phyloP scores from a whole-genome alignment of 805 yeast genomes.

The Metschnikowia santaceciliae region DNA sequence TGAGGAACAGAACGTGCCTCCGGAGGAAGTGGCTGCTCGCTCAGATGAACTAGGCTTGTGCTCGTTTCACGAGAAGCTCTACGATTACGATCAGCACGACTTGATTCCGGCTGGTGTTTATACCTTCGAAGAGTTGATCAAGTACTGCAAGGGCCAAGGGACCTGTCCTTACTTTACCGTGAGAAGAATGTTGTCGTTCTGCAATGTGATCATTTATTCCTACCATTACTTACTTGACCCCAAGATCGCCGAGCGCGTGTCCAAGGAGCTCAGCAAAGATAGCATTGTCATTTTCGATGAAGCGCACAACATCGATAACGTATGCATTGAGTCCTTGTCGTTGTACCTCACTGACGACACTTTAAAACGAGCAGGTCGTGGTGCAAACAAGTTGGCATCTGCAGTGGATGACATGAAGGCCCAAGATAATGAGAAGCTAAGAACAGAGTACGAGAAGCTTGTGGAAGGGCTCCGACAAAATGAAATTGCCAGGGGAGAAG shows the following conservation, averaged over 20 bases:
- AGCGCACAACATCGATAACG: slow-evolving; percentile 98
- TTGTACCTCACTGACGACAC: slow-evolving; percentile 90
- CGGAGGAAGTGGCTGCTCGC: slow-evolving; percentile 44
- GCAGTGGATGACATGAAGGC: slow-evolving; percentile 83
- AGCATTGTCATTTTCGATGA: slow-evolving; percentile 95
- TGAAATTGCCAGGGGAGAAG: slow-evolving; percentile 60
- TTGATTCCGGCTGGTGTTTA: slow-evolving; percentile 90
- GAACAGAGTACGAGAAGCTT: slow-evolving; percentile 84
- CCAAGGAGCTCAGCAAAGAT: slow-evolving; percentile 86
- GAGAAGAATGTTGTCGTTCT: slow-evolving; percentile 93
- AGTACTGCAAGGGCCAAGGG: slow-evolving; percentile 71
- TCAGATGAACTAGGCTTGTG: slow-evolving; percentile 50
- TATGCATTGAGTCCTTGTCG: slow-evolving; percentile 92
- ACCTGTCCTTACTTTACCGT: slow-evolving; percentile 97
- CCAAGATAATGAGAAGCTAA: slow-evolving; percentile 77
- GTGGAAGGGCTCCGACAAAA: slow-evolving; percentile 87
- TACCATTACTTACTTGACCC: slow-evolving; percentile 96
- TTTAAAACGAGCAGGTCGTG: slow-evolving; percentile 78
- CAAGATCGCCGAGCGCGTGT: slow-evolving; percentile 93
- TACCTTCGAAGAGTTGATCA: slow-evolving; percentile 80
- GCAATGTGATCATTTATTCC: slow-evolving; percentile 92
- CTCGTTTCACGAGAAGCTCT: slow-evolving; percentile 84
- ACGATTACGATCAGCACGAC: slow-evolving; percentile 83
- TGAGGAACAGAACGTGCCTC: slow-evolving; percentile 44
- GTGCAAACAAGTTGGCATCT: slow-evolving; percentile 72